Evolutionary conservation across 371 early-diverging fungal species (phyloP).

Genomic region (Syncephalastrum sp.): DNA sequence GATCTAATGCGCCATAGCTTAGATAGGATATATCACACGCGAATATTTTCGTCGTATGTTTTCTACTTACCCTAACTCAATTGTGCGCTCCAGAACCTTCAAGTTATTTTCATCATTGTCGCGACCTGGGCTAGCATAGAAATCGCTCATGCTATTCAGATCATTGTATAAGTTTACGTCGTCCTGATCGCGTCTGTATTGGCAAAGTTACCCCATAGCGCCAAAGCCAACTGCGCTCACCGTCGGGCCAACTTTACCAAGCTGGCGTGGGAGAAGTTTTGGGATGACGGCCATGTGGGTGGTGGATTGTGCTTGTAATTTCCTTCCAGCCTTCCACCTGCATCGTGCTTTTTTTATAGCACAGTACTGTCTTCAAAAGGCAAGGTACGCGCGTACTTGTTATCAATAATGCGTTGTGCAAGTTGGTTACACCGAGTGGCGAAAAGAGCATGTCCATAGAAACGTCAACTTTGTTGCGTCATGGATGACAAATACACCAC

Average conservation of each 20-base stretch:
- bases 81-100: constrained; percentile 29
- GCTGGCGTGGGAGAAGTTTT: not conserved
- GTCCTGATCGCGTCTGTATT: not conserved
- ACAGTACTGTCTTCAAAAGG: too few relatives aligned
- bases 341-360: too few relatives aligned
- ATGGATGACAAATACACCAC: too few relatives aligned
- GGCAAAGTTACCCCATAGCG: constrained; percentile 10
- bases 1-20: too few relatives aligned
- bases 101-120: constrained; percentile 20
- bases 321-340: too few relatives aligned
- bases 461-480: too few relatives aligned
- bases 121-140: constrained; percentile 11
- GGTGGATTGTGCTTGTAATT: too few relatives aligned
- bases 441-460: too few relatives aligned
- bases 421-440: too few relatives aligned
- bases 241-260: constrained; percentile 9
- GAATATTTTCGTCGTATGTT: not conserved
- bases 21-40: not conserved
- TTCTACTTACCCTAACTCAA: constrained; percentile 18
- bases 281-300: too few relatives aligned
- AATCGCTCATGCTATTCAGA: constrained; percentile 6
- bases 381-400: too few relatives aligned
- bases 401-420: too few relatives aligned
- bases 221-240: constrained; percentile 10
- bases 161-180: not conserved